Percentiles rank a stretch among this genome's conserved stretches.
Evolutionary conservation across 2,329 filamentous ascomycete species (phyloP).

Genomic region (Fusarium armeniacum): DNA sequence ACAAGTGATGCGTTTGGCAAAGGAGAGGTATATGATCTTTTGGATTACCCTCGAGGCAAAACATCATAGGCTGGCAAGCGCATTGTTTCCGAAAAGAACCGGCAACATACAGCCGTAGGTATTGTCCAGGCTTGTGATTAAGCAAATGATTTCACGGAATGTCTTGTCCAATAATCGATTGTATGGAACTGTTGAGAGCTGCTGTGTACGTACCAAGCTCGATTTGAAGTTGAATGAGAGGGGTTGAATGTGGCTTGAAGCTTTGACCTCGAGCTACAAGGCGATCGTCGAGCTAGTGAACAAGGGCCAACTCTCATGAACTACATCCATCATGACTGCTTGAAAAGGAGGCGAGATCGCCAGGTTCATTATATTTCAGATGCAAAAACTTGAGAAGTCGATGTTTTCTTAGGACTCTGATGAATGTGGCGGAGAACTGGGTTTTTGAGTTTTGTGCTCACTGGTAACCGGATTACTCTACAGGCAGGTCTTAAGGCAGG

Average conservation of each 20-base stretch:
- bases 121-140: neutral
- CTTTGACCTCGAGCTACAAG: conserved; percentile 34
- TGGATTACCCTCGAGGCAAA: neutral
- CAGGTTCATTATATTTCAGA: neutral
- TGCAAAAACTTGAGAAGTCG: neutral
- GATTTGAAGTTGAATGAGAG: conserved; percentile 11
- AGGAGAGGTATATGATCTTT: neutral
- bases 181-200: conserved; percentile 1
- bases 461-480: neutral
- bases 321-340: conserved; percentile 26
- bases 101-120: neutral
- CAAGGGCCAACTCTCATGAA: conserved; percentile 23
- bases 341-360: neutral
- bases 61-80: neutral
- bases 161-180: conserved; percentile 13
- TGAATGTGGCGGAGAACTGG: neutral
- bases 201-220: neutral
- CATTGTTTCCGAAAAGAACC: neutral
- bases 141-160: neutral
- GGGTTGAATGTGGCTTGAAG: conserved; percentile 35
- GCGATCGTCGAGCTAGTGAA: conserved; percentile 26
- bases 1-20: neutral
- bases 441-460: neutral
- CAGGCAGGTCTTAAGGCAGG: neutral
- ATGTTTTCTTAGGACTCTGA: neutral